Percentiles rank a stretch among this genome's conserved stretches.
These are phyloP conservation scores for Uncinocarpus reesii DNA, from an alignment of 2,329 filamentous ascomycete species.

Conservation along the genomic window DNA sequence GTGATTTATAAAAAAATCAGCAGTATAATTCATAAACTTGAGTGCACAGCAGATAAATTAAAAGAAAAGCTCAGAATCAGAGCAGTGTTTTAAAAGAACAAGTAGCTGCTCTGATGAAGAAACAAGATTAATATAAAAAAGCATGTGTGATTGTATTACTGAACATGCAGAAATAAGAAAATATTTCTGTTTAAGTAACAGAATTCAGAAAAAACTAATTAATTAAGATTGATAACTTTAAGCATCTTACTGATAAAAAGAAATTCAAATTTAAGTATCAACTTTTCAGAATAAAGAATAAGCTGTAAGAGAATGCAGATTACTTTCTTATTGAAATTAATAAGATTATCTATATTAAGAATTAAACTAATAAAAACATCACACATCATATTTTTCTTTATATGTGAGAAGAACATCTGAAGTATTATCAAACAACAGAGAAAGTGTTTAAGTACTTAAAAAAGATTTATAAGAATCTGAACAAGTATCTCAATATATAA, in stretches of 20 bases:
- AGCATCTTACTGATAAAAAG: not conserved
- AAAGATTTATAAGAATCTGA: not conserved
- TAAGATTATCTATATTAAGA: not conserved
- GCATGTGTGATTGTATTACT: too few species aligned
- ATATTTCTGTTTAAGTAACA: too few species aligned
- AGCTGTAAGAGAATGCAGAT: not conserved
- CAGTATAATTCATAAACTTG: too few species aligned
- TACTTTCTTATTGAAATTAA: not conserved
- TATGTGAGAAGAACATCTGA: not conserved
- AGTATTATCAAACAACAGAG: not conserved
- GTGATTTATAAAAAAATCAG: too few species aligned
- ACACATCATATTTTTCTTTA: not conserved
- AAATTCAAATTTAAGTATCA: not conserved
- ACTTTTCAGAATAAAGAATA: not conserved
- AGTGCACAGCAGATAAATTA: too few species aligned
- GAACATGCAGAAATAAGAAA: too few species aligned
- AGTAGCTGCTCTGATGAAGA: too few species aligned
- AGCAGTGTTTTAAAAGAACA: too few species aligned
- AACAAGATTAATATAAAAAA: too few species aligned
- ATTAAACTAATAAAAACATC: not conserved
- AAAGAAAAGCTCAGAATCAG: too few species aligned
- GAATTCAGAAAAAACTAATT: too few species aligned
- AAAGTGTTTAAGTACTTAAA: not conserved
- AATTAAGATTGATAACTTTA: not conserved
- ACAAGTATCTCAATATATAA: not conserved